Percentiles rank a stretch among this genome's conserved stretches.
These are phyloP conservation scores for Adansonia rubrostipa DNA, from an alignment of 441 rosid species.

Conservation along the genomic window DNA sequence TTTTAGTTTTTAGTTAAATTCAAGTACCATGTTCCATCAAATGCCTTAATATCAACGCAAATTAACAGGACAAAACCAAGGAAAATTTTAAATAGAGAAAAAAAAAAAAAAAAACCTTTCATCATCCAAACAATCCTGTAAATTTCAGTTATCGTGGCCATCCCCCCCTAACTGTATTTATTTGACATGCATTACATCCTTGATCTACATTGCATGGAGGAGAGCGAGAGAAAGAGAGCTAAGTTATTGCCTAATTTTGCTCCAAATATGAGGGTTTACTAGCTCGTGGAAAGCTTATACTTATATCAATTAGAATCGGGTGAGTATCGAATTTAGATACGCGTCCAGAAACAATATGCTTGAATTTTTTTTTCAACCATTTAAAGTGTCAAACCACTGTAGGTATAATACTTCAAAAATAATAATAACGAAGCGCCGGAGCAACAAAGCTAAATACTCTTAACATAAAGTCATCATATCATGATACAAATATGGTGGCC, in stretches of 20 bases:
- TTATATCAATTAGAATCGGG: too few species aligned
- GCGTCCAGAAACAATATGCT: too few species aligned
- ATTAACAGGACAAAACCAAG: neutral
- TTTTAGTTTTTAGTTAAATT: neutral
- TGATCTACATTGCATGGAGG: neutral
- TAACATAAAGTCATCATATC: too few species aligned
- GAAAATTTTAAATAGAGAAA: neutral
- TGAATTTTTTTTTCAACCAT: too few species aligned
- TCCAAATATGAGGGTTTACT: conserved; percentile 31
- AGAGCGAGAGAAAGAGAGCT: conserved; percentile 5
- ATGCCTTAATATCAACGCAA: neutral
- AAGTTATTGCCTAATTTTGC: conserved; percentile 27
- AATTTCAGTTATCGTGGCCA: neutral
- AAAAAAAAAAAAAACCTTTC: neutral
- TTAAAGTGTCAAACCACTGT: too few species aligned
- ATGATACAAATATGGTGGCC: too few species aligned
- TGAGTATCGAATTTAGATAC: too few species aligned
- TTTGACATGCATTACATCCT: neutral
- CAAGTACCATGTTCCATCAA: neutral
- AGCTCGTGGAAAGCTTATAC: too few species aligned
- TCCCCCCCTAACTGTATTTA: too few species aligned
- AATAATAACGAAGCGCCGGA: too few species aligned
- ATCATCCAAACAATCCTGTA: neutral
- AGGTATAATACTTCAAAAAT: too few species aligned
- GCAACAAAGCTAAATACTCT: too few species aligned